These are phyloP conservation scores for Jackrogersella minutella DNA, from an alignment of 495 filamentous ascomycete species.

Conservation along the genomic window DNA sequence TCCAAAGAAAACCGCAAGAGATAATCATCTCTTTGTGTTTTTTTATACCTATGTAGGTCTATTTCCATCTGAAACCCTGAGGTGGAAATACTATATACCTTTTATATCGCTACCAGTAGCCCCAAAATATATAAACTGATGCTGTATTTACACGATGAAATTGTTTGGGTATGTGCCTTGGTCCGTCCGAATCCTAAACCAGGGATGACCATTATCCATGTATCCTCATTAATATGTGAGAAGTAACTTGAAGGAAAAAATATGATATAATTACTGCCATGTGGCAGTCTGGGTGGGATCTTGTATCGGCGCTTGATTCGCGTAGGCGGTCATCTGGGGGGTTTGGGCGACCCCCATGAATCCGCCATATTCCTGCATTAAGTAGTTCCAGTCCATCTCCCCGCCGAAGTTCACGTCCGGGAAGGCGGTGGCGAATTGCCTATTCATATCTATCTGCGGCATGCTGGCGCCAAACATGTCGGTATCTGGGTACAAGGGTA, in stretches of 20 bases:
- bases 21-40: not conserved
- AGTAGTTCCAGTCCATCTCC: conserved; percentile 57
- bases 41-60: conserved; percentile 4
- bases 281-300: conserved; percentile 23
- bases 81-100: not conserved
- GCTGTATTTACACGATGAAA: conserved; percentile 20
- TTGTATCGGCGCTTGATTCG: conserved; percentile 30
- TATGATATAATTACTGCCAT: conserved; percentile 30
- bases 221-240: conserved; percentile 2
- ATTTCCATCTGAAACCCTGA: not conserved
- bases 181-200: not conserved
- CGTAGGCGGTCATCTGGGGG: conserved; percentile 33
- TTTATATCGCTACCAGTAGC: not conserved
- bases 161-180: conserved; percentile 21
- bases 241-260: not conserved
- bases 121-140: not conserved
- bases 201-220: not conserved
- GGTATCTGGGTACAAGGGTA: conserved; percentile 33
- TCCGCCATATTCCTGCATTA: conserved; percentile 53
- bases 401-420: conserved; percentile 50
- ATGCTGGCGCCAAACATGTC: conserved; percentile 38
- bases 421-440: conserved; percentile 43
- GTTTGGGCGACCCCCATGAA: conserved; percentile 36
- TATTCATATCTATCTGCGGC: conserved; percentile 37
- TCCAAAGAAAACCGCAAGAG: not conserved